phyloP scores from a whole-genome alignment of 495 filamentous ascomycete genomes.

The Penicillium samsonianum region DNA sequence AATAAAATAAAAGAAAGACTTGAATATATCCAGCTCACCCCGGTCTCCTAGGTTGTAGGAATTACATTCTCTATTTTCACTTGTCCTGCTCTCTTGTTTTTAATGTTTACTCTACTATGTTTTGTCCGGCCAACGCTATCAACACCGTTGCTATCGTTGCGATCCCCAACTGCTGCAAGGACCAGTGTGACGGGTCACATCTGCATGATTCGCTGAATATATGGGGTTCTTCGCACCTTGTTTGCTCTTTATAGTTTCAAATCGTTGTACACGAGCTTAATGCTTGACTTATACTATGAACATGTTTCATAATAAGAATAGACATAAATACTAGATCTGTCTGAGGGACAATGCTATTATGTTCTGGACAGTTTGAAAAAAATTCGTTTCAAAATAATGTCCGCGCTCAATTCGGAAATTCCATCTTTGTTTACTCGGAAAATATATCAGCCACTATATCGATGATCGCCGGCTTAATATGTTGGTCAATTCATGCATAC shows the following conservation, averaged over 20 bases:
- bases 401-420: not conserved
- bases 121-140: slow-evolving; percentile 16
- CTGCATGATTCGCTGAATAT: slow-evolving; percentile 5
- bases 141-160: slow-evolving; percentile 14
- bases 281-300: not conserved
- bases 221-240: slow-evolving; percentile 2
- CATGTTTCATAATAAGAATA: not conserved
- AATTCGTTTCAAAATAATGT: not conserved
- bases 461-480: not conserved
- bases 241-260: slow-evolving; percentile 2
- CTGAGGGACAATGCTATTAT: slow-evolving; percentile 18
- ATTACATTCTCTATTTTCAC: not conserved
- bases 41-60: not conserved
- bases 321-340: not conserved
- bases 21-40: not conserved
- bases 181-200: slow-evolving; percentile 14
- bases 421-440: slow-evolving; percentile 9
- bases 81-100: slow-evolving; percentile 6
- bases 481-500: not conserved
- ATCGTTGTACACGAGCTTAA: slow-evolving; percentile 1
- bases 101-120: slow-evolving; percentile 8
- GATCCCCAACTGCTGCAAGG: slow-evolving; percentile 18
- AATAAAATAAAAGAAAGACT: not conserved
- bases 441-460: slow-evolving; percentile 11
- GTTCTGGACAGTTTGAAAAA: not conserved